Evolutionary conservation across 768 basidiomycete species (phyloP).

Genomic region (Rhodotorula paludigena): DNA sequence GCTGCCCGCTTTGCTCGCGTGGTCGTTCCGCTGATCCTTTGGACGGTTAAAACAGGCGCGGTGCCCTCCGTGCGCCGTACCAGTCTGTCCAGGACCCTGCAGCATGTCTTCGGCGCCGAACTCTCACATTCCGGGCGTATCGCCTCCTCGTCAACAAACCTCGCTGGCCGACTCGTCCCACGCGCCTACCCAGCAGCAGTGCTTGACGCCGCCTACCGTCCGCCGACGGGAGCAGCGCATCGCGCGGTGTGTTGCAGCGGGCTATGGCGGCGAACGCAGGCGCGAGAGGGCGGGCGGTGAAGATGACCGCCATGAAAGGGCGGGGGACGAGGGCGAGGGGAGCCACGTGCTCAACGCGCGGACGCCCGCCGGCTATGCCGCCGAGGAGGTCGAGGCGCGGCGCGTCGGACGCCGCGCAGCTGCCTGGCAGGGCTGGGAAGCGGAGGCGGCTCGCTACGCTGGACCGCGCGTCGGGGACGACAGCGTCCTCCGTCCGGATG

Average conservation of each 20-base stretch:
- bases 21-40: no score
- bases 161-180: not conserved
- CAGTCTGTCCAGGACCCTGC: no score
- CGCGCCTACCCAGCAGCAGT: not conserved
- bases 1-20: no score
- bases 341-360: not conserved
- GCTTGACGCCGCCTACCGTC: constrained; percentile 4
- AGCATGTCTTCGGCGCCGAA: no score
- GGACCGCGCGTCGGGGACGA: not conserved
- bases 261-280: not conserved
- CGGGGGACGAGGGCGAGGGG: not conserved
- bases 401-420: not conserved
- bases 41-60: no score
- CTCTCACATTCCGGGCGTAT: no score
- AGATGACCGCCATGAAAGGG: no score
- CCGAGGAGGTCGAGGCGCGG: constrained; percentile 1
- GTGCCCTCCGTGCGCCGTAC: no score
- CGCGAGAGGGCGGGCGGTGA: no score
- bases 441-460: not conserved
- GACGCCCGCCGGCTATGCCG: not conserved
- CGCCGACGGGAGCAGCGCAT: constrained; percentile 1
- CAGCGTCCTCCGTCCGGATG: not conserved
- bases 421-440: not conserved
- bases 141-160: not conserved
- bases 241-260: not conserved